Evolutionary conservation across 148 eudicot species (phyloP).

Genomic region (Persicaria maculosa): DNA sequence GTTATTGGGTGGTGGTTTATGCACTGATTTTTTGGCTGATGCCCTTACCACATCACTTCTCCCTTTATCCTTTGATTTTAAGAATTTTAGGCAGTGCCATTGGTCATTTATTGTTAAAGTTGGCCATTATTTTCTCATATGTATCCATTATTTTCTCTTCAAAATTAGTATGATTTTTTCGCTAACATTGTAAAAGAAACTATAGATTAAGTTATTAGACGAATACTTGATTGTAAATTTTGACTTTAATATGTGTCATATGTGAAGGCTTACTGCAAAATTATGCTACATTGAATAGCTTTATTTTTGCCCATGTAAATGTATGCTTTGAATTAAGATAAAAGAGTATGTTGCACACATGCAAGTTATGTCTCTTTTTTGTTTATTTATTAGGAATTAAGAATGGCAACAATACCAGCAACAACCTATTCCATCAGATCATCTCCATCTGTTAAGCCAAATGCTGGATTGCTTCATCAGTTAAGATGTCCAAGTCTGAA

Average conservation of each 20-base stretch:
- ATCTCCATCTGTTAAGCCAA: conserved; percentile 26
- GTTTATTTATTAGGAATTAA: neutral
- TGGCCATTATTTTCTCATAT: neutral
- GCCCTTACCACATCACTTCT: neutral
- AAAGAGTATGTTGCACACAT: neutral
- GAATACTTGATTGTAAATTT: neutral
- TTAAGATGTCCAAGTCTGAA: conserved; percentile 31
- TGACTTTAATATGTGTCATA: neutral
- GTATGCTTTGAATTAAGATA: neutral
- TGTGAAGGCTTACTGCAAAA: neutral
- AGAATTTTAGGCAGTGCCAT: neutral
- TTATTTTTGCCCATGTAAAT: neutral
- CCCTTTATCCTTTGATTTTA: neutral
- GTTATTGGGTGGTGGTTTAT: neutral
- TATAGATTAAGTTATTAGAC: neutral
- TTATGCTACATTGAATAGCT: neutral
- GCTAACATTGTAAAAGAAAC: neutral
- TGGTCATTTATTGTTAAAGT: neutral
- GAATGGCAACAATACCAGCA: conserved; percentile 55
- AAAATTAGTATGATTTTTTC: neutral
- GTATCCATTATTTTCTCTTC: neutral
- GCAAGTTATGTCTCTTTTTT: neutral
- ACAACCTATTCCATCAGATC: conserved; percentile 41
- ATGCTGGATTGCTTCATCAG: conserved; percentile 25
- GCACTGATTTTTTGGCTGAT: neutral